Evolutionary conservation across 805 yeast species (phyloP).

Genomic region (Yamadazyma sp.): DNA sequence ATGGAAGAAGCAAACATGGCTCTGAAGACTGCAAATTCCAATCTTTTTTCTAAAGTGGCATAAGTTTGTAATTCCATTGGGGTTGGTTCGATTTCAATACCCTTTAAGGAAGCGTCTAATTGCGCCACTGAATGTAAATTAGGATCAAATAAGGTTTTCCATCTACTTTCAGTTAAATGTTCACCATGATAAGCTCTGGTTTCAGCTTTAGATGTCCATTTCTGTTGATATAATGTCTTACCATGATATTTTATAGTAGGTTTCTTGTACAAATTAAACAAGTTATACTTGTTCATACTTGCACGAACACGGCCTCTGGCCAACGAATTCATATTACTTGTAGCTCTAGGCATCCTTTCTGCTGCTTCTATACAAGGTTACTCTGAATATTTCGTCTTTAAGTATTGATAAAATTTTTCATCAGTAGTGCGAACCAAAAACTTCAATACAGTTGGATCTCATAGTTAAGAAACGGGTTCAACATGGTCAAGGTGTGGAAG

Average conservation of each 20-base stretch:
- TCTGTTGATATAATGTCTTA: conserved; percentile 82
- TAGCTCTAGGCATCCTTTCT: conserved; percentile 59
- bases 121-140: conserved; percentile 84
- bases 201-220: conserved; percentile 87
- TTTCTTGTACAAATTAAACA: conserved; percentile 84
- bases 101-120: conserved; percentile 74
- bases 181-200: conserved; percentile 97
- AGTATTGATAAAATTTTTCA: no score
- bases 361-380: no score
- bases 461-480: no score
- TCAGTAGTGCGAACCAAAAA: no score
- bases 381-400: no score
- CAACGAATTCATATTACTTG: conserved; percentile 53
- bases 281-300: conserved; percentile 86
- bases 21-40: conserved; percentile 88
- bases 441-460: no score
- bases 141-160: conserved; percentile 67
- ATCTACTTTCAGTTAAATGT: conserved; percentile 77
- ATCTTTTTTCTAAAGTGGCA: conserved; percentile 82
- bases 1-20: conserved; percentile 90
- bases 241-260: conserved; percentile 50
- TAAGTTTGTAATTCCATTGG: conserved; percentile 87
- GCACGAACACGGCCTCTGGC: conserved; percentile 76
- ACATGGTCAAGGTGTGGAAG: conserved; percentile 44
- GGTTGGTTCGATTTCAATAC: conserved; percentile 54